Base-by-base conservation (phyloP, 441 rosid genomes). In the Metrosideros polymorpha region DNA sequence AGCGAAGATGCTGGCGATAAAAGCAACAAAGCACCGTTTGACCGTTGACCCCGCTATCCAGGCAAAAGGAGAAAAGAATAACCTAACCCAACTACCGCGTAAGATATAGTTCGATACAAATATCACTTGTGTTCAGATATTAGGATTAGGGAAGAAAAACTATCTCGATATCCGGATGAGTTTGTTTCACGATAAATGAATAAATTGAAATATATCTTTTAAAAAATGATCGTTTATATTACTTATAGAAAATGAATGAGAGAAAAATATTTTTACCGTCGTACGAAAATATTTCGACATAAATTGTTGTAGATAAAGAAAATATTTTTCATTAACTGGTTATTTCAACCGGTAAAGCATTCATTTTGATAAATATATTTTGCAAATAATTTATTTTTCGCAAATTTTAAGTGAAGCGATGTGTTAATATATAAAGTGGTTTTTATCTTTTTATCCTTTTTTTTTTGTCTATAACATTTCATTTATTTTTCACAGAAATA, bases 241-340 rank as follows among this genome's bases (percentile, higher is more conserved):
- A 17, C 6, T 50, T 50, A 50, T 5, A 29, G 19, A 59, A n/a
- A 7, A 59, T 15, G 4, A 32, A 63, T 63, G 12, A 32, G 32
- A 1, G 3, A 19, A 35, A 32, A 32, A 54, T 24, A 54, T 54
- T 3, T 4, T 0, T 30, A 15, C 15, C 8, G 5, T 15, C 30
- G 3, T 29, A 3, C 29, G 2, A 6, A 59, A 29, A 14, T 3
- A 7, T 7, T 15, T 61, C 2, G 4, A 30, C 19, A 15, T 30
- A 7, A 8, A 17, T 61, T 4, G 3, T 2, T 1, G 17, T 30
- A 1, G 0, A 29, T 6, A 17, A 61, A 30, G 6, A 61, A 30
- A 17, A 30, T 8, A 30, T 8, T 8, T 30, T 63, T 8, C 0
- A 59, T 29, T 22, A 0, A 3, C 0, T 14, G 7, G 32, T 59